Evolutionary conservation across 129 eudicot species (phyloP), one percentile per base, ranked within the genome.

Genomic region (Lonicera japonica): DNA sequence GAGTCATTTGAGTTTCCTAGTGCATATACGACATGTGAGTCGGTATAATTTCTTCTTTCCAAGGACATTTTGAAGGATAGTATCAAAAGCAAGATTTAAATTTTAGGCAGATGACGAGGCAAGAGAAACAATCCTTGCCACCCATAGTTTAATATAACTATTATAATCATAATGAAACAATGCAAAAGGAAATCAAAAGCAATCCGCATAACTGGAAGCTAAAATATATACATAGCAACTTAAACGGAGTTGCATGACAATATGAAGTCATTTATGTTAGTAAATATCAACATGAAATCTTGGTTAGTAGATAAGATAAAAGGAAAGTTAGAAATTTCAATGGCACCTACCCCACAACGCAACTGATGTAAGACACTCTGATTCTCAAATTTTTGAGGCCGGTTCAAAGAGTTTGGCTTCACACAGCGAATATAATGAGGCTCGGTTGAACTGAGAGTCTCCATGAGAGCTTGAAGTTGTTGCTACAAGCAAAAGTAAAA

Each of bases 391-490:
- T 64, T 88, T 64, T 87, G 82, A 70, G 97, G 95, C 25, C 70
- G 80, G 64, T 86, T 87, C 59, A 79, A 67, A 40, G 95, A 81
- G 86, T 91, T 91, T 58, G 97, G 97, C 88, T 91, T 91, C 79
- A 91, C 94, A 77, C 97, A 91, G 39, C 97, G 83, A 25, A 91
- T 60, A 52, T 91, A 91, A 63, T 91, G 97, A 61, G 97, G 97
- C 75, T 91, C 97, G 15, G 97, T 91, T 38, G 89, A 82, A 71
- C 84, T 87, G 20, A 92, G 96, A 57, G 96, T 92, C 70, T 88
- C 99, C 99, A 92, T 92, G 38, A 92, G 89, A 38, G 99, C 89
- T 85, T 92, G 99, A 61, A 92, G 85, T 88, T 92, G 99, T 92
- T 82, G 96, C 99, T 92, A 75, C 75, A 79, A 68, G 24, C 51